These are phyloP conservation scores for Helianthus tuberosus DNA, from an alignment of 129 eudicot genomes.

Conservation along the genomic window DNA sequence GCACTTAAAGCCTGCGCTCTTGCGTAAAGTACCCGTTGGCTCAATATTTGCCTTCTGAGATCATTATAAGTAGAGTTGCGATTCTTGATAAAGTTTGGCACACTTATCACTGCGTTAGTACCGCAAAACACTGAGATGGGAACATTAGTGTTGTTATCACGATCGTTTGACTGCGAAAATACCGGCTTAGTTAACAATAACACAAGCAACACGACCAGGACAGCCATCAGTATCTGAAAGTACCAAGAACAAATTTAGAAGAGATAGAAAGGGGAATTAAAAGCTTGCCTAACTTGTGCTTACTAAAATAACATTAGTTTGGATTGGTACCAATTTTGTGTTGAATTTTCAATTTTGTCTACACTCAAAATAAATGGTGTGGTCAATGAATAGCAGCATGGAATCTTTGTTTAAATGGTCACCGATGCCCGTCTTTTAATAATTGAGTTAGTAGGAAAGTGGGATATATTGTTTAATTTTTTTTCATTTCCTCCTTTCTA, in stretches of 20 bases:
- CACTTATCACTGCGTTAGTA: background rate
- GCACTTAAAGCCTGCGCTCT: constrained; percentile 50
- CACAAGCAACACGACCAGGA: constrained; percentile 24
- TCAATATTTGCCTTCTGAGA: constrained; percentile 45
- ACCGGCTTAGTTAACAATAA: constrained; percentile 15
- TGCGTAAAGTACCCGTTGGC: constrained; percentile 35
- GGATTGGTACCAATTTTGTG: background rate
- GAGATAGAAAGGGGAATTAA: background rate
- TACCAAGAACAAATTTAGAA: constrained; percentile 7
- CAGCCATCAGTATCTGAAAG: constrained; percentile 14
- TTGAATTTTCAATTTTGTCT: background rate
- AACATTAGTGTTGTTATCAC: constrained; percentile 1
- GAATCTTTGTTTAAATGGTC: no score
- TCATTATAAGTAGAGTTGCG: constrained; percentile 49
- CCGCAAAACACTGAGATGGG: constrained; percentile 1
- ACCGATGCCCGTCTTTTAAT: no score
- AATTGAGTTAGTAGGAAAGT: no score
- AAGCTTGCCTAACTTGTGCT: background rate
- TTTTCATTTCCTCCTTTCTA: no score
- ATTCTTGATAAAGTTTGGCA: constrained; percentile 40
- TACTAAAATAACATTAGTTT: background rate
- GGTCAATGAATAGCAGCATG: no score
- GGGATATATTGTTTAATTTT: no score
- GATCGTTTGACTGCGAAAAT: constrained; percentile 23
- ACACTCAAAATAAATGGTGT: background rate